Base-by-base conservation (phyloP, 306 rosid genomes). In the Argentina anserina region DNA sequence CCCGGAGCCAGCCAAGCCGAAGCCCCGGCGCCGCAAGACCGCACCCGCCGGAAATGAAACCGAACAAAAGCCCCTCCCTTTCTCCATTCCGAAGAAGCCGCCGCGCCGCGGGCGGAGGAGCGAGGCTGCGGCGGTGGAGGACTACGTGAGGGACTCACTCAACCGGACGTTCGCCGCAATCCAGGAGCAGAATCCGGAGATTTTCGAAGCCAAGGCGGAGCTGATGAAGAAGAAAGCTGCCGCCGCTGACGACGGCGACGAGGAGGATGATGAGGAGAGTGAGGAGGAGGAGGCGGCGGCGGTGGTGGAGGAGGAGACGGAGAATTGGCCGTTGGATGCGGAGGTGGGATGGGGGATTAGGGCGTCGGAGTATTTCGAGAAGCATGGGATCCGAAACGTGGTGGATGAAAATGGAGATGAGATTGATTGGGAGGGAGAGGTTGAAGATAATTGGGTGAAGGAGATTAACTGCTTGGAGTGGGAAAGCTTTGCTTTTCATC, bases 341-440 rank as follows among this genome's bases (percentile, higher is more conserved):
- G 95, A 94, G 53, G 92, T 94, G 63, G 98, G 98, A 42, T 94
- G 96, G 97, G 98, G 97, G 42, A 60, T 85, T 75, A 87, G 92
- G 74, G 94, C 97, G 18, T 94, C 96, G 0, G 96, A 94, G 85
- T 94, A 94, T 76, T 94, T 94, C 74, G 96, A 94, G 73, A 78
- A 88, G 78, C 96, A 94, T 77, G 85, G 95, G 5, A 91, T 89
- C 5, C 80, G 78, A 85, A 94, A 91, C 74, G 91, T 89, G 61
- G 87, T 84, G 34, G 96, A 88, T 13, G 91, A 89, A 62, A 86
- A 91, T 81, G 97, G 97, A 49, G 82, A 69, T 58, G 88, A 89
- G 81, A 88, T 94, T 76, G 97, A 91, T 67, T 94, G 96, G 97
- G 97, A 94, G 84, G 98, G 98, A 59, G 97, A 94, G 89, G 65